Base-by-base conservation (phyloP, 2,329 filamentous ascomycete species). In the Xylaria sp. region DNA sequence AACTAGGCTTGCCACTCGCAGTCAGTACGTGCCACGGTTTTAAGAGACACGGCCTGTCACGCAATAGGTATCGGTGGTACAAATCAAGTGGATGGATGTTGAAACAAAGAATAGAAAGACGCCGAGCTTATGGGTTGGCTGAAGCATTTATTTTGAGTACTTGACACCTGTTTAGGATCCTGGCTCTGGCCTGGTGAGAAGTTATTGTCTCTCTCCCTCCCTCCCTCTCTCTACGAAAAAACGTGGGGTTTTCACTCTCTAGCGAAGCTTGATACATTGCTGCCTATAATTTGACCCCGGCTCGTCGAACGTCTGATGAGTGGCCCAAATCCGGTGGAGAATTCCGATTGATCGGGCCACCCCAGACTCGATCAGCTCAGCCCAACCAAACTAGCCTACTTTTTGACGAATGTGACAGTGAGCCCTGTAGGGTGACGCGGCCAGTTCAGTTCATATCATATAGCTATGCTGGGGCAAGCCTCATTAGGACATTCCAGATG, bases 361-460 rank as follows among this genome's bases (percentile, higher is more conserved):
- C 50, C 58, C 55, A 61, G 63, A 57, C 51, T 38, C 53, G 45
- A 44, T 20, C 57, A 55, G 47, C 53, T 54, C 33, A 61, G 47
- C 58, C 61, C 56, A 63, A 57, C 42, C 27, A 47, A n/a, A 42
- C 45, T 39, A 55, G 15, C 57, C 64, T 58, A 54, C 29, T 36
- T 29, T 44, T 25, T 44, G 5, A 20, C 29, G 31, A 20, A 42
- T 36, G 44, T 27, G 22, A 63, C 57, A 20, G 49, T 54, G 39
- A 65, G 57, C 9, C 44, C 54, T 62, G 64, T 42, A 50, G 58
- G 67, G 67, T 69, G 67, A 69, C 65, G 67, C 67, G 65, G 67
- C 67, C 61, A 50, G 36, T 61, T 27, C n/a, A 27, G 25, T 27
- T 54, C 38, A 17, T 44, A 44, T 44, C 13, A 13, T 36, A 36